Conservation (phyloP, 805 yeast species). For the Candida vaughaniae region DNA sequence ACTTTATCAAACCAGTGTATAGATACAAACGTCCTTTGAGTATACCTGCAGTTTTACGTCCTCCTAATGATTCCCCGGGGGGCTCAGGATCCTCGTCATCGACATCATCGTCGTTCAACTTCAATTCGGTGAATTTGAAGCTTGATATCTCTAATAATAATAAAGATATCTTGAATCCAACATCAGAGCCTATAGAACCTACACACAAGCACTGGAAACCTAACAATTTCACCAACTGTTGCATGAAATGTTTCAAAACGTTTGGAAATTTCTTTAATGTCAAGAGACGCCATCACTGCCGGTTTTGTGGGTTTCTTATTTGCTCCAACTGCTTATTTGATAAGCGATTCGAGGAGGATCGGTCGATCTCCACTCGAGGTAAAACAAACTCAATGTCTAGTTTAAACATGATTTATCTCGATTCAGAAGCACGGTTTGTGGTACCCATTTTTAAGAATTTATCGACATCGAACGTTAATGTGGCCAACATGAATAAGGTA, state of each 20-base stretch:
- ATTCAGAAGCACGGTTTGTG: constrained; percentile 30
- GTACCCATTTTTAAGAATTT: constrained; percentile 33
- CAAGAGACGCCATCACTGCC: constrained; percentile 46
- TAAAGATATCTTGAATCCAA: not conserved
- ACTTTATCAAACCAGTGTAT: constrained; percentile 38
- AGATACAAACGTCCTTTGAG: constrained; percentile 47
- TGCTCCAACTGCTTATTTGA: constrained; percentile 35
- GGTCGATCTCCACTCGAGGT: not conserved
- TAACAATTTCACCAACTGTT: constrained; percentile 37
- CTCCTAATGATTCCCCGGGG: constrained; percentile 15
- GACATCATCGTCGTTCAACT: not conserved
- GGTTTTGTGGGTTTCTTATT: constrained; percentile 51
- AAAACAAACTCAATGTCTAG: not conserved
- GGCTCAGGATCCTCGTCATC: constrained; percentile 1
- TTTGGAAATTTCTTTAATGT: constrained; percentile 29
- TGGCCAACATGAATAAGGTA: constrained; percentile 6
- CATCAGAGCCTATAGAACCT: constrained; percentile 34
- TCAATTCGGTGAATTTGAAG: not conserved
- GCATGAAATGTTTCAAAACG: constrained; percentile 41
- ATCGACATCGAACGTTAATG: constrained; percentile 1
- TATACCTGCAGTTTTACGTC: constrained; percentile 54
- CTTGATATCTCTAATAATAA: not conserved
- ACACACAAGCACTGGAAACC: constrained; percentile 55
- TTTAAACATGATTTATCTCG: constrained; percentile 17
- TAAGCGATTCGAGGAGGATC: constrained; percentile 4